These are phyloP conservation scores for Macrolepiota fuliginosa DNA, from an alignment of 768 basidiomycete genomes.

Conservation along the genomic window DNA sequence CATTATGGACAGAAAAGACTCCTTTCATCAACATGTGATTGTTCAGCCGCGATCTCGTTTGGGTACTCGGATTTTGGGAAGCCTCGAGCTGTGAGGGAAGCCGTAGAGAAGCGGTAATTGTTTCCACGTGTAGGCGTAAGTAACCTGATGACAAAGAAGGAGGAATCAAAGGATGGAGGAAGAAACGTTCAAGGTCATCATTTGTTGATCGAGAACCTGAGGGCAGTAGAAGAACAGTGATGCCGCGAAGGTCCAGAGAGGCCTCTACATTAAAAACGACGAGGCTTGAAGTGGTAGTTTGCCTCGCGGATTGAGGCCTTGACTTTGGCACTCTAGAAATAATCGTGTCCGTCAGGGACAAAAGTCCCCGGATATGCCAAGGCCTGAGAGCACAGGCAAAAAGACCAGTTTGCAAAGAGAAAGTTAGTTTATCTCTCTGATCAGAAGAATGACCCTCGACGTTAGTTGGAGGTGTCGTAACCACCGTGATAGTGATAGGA, in stretches of 20 bases:
- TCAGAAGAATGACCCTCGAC: neutral
- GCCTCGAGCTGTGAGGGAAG: conserved; percentile 16
- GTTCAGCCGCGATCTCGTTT: neutral
- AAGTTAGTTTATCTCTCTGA: conserved; percentile 22
- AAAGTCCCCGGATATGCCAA: conserved; percentile 50
- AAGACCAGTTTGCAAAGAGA: conserved; percentile 36
- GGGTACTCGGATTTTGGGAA: neutral
- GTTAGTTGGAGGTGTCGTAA: conserved; percentile 35
- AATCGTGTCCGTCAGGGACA: conserved; percentile 38
- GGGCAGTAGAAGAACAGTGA: conserved; percentile 48
- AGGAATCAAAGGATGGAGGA: conserved; percentile 57
- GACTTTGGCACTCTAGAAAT: conserved; percentile 9
- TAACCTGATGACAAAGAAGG: conserved; percentile 49
- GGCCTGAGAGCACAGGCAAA: conserved; percentile 57
- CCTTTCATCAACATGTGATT: conserved; percentile 1
- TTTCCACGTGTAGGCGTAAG: conserved; percentile 51
- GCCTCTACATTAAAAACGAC: conserved; percentile 4
- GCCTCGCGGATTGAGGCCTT: neutral
- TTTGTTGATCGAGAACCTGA: conserved; percentile 23
- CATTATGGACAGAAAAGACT: conserved; percentile 34
- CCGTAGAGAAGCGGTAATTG: conserved; percentile 27
- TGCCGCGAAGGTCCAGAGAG: conserved; percentile 29
- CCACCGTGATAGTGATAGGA: conserved; percentile 56
- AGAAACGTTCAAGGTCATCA: conserved; percentile 37
- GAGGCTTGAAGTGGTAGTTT: neutral